Evolutionary conservation across 495 filamentous ascomycete species (phyloP), one percentile per base, ranked within the genome.

Genomic region (Aspergillus incahuasiensis): DNA sequence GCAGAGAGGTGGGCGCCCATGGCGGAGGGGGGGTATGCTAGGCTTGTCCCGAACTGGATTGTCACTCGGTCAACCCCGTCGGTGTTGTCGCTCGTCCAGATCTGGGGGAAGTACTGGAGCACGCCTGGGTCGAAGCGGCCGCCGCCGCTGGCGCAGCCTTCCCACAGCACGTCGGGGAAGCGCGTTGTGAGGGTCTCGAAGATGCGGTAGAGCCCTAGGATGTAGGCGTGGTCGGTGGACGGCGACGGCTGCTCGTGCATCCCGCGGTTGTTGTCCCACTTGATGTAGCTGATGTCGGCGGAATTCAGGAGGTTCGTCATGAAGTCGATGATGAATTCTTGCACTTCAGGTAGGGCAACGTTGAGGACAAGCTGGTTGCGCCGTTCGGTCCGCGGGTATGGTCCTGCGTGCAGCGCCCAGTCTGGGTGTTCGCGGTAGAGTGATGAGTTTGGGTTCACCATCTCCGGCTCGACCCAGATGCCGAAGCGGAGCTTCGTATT

Each of bases 211-310:
- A 82, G 48, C 11, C 79, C 79, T 0, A 83, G 66, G 66, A 82
- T 80, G 64, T 83, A 81, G 21, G 63, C 66, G 55, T 83, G 74
- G 56, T 74, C 65, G 2, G 64, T 71, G n/a, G 70, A 63, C 0
- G 79, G 79, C 0, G 73, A 76, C 19, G 77, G 58, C 30, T 70
- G 68, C 62, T 83, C 79, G 52, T 81, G 73, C 28, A 80, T 78
- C 1, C 74, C 77, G 8, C 80, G 67, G 59, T 83, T 83, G 64
- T 82, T 79, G 35, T 83, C 80, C 80, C 79, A 83, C 52, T 83
- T 83, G 51, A 83, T 69, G 50, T 82, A 83, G 25, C 58, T 42
- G 44, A 83, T 81, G 20, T 74, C 59, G 0, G 76, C 76, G 9
- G 70, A 74, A 53, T 71, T 63, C 21, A 83, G 70, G 11, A 83